These are phyloP conservation scores for Epichloe amarillans DNA, from an alignment of 2,329 filamentous ascomycete species.

Conservation along the genomic window DNA sequence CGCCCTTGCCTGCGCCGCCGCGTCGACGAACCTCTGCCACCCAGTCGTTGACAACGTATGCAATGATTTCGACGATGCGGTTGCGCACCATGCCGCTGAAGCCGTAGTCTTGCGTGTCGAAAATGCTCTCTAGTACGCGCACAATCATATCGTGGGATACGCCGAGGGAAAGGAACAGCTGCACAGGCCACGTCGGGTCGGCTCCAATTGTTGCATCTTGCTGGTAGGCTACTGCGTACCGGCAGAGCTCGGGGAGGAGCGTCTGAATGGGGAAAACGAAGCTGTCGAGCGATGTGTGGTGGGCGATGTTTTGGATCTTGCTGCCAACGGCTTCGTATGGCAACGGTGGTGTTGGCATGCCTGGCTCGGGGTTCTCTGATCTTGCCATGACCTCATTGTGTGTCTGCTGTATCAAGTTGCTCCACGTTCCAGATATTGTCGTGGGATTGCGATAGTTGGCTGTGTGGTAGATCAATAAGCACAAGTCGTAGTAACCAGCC, in stretches of 20 bases:
- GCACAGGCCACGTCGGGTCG: conserved; percentile 42
- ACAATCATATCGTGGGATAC: conserved; percentile 44
- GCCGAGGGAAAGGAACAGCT: conserved; percentile 41
- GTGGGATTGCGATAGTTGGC: conserved; percentile 83
- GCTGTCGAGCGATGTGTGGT: conserved; percentile 51
- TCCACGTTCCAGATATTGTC: conserved; percentile 76
- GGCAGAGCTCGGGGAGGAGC: conserved; percentile 48
- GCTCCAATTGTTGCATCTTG: conserved; percentile 46
- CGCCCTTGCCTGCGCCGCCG: conserved; percentile 27
- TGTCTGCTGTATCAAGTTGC: conserved; percentile 60
- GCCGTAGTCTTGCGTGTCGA: conserved; percentile 45
- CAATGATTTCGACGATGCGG: conserved; percentile 41
- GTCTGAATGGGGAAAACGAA: conserved; percentile 51
- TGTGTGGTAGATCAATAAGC: conserved; percentile 79
- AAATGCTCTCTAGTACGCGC: conserved; percentile 41
- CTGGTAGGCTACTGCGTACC: conserved; percentile 44
- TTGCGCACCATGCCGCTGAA: conserved; percentile 38
- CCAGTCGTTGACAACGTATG: conserved; percentile 35
- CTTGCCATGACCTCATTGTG: conserved; percentile 42
- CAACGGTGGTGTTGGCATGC: conserved; percentile 28
- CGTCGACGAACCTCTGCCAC: conserved; percentile 34
- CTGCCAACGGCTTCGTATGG: conserved; percentile 60
- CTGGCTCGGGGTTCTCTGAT: conserved; percentile 27
- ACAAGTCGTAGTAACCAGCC: conserved; percentile 87
- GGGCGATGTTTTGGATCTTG: conserved; percentile 50